These are phyloP conservation scores for Metroxylon sagu DNA, from an alignment of 176 grass and related monocot genomes.

Conservation along the genomic window DNA sequence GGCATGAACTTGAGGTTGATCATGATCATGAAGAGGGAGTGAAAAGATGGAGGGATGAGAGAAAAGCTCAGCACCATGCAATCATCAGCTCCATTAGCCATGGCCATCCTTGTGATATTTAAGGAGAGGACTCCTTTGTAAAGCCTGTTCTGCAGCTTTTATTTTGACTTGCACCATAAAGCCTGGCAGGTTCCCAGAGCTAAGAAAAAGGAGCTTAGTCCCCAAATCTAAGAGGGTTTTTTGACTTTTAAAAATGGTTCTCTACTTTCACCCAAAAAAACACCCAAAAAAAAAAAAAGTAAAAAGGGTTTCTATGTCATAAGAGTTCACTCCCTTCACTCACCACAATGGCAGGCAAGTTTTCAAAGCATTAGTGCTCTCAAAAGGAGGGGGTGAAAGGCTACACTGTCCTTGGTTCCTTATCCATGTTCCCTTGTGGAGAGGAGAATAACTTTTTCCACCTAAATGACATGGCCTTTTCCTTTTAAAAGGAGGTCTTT, in stretches of 20 bases:
- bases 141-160: slow-evolving; percentile 1
- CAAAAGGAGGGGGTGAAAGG: slow-evolving; percentile 13
- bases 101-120: background rate
- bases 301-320: too few relatives aligned
- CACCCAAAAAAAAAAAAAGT: too few relatives aligned
- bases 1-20: background rate
- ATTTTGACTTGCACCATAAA: slow-evolving; percentile 32
- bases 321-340: background rate
- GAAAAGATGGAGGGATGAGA: background rate
- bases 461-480: background rate
- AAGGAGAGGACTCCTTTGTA: background rate
- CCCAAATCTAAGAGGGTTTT: background rate
- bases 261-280: too few relatives aligned
- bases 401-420: background rate
- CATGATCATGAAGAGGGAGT: background rate
- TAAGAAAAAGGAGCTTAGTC: background rate
- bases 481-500: slow-evolving; percentile 4
- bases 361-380: slow-evolving; percentile 8
- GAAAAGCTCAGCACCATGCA: background rate
- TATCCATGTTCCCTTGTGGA: slow-evolving; percentile 14
- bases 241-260: too few relatives aligned
- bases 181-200: slow-evolving; percentile 21
- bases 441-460: slow-evolving; percentile 1
- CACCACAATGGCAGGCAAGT: slow-evolving; percentile 1
- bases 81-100: background rate